Conservation (phyloP, 2,329 filamentous ascomycete genomes). For the Microthyrium microscopicum region DNA sequence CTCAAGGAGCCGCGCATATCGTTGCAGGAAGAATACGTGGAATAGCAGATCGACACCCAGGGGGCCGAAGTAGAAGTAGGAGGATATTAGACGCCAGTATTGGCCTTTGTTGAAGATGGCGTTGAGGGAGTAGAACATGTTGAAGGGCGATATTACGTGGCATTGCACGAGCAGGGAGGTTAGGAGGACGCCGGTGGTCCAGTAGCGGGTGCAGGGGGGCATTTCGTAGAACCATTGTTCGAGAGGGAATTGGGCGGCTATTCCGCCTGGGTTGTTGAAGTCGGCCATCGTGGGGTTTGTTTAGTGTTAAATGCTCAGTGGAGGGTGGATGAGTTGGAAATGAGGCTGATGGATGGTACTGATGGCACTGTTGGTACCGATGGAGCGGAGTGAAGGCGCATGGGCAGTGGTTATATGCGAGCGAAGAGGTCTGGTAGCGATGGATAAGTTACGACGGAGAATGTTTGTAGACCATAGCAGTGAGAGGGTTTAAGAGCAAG, state of each 20-base stretch:
- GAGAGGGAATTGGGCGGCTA: constrained; percentile 52
- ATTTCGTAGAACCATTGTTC: constrained; percentile 99
- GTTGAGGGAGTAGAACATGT: constrained; percentile 92
- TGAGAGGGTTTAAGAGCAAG: no score
- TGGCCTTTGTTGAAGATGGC: constrained; percentile 84
- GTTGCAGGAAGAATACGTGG: constrained; percentile 95
- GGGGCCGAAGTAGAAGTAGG: constrained; percentile 94
- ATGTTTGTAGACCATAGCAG: no score
- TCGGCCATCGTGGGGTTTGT: constrained; percentile 24
- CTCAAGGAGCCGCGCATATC: constrained; percentile 87
- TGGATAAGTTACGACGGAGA: no score
- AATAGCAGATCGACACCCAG: constrained; percentile 88
- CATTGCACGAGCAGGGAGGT: constrained; percentile 86
- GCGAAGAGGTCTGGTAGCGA: no score
- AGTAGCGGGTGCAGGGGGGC: constrained; percentile 89
- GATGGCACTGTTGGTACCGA: no score
- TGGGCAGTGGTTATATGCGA: no score
- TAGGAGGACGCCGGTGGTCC: constrained; percentile 82
- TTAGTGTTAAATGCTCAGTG: background rate
- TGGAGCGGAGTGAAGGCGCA: no score
- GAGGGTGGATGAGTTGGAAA: background rate
- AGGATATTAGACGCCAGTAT: constrained; percentile 95
- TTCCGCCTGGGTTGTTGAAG: constrained; percentile 23
- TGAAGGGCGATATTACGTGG: constrained; percentile 79
- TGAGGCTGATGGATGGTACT: no score